Percentiles rank a stretch among this genome's conserved stretches.
Conservation (phyloP, 2,329 filamentous ascomycete species). For the Cordyceps pruinosa region DNA sequence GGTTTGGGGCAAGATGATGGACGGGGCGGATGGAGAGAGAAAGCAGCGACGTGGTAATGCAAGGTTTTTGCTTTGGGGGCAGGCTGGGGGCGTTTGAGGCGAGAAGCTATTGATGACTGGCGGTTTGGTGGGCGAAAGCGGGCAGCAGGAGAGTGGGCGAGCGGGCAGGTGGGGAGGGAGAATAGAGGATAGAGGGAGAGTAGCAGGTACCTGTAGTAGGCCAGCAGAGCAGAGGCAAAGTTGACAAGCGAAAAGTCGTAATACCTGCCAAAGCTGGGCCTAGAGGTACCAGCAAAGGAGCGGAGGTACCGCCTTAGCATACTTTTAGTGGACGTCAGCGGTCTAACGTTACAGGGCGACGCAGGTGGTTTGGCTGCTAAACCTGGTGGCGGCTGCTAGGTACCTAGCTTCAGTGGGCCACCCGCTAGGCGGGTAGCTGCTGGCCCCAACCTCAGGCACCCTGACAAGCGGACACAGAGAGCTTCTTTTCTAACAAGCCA, state of each 20-base stretch:
- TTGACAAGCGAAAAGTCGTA: background rate
- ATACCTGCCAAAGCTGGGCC: too few relatives aligned
- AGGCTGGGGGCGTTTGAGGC: constrained; percentile 6
- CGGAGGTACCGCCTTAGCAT: background rate
- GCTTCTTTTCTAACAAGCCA: too few relatives aligned
- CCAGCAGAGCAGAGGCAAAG: background rate
- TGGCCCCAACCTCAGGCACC: too few relatives aligned
- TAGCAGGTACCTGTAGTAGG: too few relatives aligned
- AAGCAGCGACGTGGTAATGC: background rate
- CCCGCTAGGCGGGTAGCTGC: background rate
- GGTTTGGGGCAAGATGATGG: background rate
- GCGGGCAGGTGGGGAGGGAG: background rate
- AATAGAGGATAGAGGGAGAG: too few relatives aligned
- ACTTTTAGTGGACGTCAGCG: background rate
- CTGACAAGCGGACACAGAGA: too few relatives aligned
- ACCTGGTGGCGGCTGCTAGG: background rate
- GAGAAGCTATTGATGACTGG: constrained; percentile 9
- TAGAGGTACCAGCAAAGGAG: too few relatives aligned
- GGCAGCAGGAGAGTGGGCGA: background rate
- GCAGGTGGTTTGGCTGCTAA: too few relatives aligned
- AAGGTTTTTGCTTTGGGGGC: constrained; percentile 2
- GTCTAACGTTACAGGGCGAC: too few relatives aligned
- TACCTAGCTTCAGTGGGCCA: background rate
- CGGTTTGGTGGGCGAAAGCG: background rate
- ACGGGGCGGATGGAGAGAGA: background rate